phyloP scores from a whole-genome alignment of 176 grass and related monocot species.

The Carex cristatella region DNA sequence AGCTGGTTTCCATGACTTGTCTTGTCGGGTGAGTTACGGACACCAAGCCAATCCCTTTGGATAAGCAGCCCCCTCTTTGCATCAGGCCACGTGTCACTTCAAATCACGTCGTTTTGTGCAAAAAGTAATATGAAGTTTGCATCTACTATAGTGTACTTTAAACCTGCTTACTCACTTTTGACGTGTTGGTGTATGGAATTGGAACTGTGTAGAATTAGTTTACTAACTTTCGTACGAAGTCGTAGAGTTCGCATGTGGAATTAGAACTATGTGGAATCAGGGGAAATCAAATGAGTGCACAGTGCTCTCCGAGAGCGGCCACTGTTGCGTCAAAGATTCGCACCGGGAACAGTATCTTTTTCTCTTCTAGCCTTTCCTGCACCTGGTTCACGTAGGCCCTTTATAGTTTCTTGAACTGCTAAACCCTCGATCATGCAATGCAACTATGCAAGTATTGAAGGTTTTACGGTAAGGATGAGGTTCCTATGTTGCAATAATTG shows the following conservation, averaged over 20 bases:
- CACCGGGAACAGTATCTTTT: not conserved
- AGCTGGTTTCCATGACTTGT: slow-evolving; percentile 45
- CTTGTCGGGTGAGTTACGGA: slow-evolving; percentile 33
- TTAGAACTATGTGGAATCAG: not conserved
- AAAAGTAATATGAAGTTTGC: not conserved
- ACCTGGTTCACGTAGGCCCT: not conserved
- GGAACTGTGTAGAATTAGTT: not conserved
- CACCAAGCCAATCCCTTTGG: not conserved
- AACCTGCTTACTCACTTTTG: not conserved
- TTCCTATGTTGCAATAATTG: not conserved
- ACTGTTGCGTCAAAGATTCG: slow-evolving; percentile 35
- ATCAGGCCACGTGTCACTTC: slow-evolving; percentile 8
- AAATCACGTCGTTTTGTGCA: slow-evolving; percentile 20
- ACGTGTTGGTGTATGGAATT: not conserved
- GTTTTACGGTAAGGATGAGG: no score
- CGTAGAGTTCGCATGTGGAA: not conserved
- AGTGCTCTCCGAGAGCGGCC: slow-evolving; percentile 15
- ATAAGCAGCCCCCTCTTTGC: slow-evolving; percentile 25
- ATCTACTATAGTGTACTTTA: slow-evolving; percentile 8
- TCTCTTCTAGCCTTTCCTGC: not conserved
- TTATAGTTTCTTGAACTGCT: not conserved
- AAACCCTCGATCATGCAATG: not conserved
- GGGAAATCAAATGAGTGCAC: slow-evolving; percentile 22
- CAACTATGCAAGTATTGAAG: no score
- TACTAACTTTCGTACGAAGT: not conserved